These are phyloP conservation scores for Bisporella sp. DNA, from an alignment of 2,329 filamentous ascomycete genomes.

Conservation along the genomic window DNA sequence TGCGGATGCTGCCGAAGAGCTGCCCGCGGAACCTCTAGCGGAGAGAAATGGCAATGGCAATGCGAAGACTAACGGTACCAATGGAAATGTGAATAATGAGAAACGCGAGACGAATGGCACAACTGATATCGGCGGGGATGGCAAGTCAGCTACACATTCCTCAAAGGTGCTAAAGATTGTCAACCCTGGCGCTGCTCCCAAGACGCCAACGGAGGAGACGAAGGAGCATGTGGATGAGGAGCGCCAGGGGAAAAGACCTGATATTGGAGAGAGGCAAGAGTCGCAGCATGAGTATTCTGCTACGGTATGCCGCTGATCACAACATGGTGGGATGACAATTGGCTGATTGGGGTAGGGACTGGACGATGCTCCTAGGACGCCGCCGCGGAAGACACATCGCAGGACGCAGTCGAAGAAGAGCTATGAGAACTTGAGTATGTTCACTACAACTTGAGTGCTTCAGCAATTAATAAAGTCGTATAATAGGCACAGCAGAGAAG, in stretches of 20 bases:
- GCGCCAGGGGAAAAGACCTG: conserved; percentile 9
- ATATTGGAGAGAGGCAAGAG: conserved; percentile 13
- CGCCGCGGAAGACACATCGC: conserved; percentile 18
- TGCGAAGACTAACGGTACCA: conserved; percentile 4
- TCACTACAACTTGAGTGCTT: too few species aligned
- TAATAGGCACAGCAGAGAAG: conserved; percentile 8
- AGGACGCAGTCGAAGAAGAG: conserved; percentile 19
- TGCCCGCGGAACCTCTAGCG: neutral
- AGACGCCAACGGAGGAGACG: neutral
- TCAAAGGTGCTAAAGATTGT: conserved; percentile 23
- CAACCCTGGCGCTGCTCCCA: conserved; percentile 10
- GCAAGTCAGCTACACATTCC: conserved; percentile 8
- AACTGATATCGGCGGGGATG: neutral
- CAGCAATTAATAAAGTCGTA: too few species aligned
- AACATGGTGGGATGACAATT: too few species aligned
- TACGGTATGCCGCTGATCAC: conserved; percentile 12
- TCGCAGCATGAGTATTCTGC: conserved; percentile 22
- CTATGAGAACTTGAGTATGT: conserved; percentile 5
- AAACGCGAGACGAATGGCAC: conserved; percentile 3
- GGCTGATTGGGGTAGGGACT: conserved; percentile 20
- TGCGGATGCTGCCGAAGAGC: conserved; percentile 27
- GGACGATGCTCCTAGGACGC: conserved; percentile 21
- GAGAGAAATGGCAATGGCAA: neutral
- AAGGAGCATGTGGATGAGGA: neutral
- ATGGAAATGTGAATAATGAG: conserved; percentile 1